Conservation (phyloP, 306 rosid species). For the Ziziphus jujuba region DNA sequence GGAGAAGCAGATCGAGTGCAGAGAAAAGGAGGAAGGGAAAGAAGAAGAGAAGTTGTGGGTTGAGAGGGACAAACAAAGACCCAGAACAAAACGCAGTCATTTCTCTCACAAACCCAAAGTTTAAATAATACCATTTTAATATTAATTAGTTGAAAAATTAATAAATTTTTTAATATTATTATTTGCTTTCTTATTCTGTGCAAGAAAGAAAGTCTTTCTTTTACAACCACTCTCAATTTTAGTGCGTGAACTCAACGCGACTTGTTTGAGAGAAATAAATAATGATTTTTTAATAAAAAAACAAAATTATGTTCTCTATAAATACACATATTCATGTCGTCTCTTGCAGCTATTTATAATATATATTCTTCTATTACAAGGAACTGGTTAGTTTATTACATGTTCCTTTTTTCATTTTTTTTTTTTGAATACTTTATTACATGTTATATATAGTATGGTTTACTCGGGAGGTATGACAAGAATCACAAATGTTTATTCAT, state of each 20-base stretch:
- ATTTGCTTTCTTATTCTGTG: conserved; percentile 34
- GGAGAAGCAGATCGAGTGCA: conserved; percentile 57
- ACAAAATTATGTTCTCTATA: neutral
- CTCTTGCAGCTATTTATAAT: neutral
- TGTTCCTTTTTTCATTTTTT: neutral
- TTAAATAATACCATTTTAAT: conserved; percentile 32
- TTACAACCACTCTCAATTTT: conserved; percentile 15
- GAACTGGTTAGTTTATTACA: too few relatives aligned
- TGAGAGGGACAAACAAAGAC: conserved; percentile 31
- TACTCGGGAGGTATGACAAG: too few relatives aligned
- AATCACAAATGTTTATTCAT: conserved; percentile 10
- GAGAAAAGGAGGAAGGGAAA: conserved; percentile 13
- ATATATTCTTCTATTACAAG: neutral
- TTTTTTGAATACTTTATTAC: neutral
- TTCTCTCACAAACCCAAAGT: conserved; percentile 46
- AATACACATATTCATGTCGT: neutral
- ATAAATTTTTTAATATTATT: conserved; percentile 21
- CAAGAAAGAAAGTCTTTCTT: neutral
- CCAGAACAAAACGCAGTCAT: conserved; percentile 62
- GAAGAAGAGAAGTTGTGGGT: conserved; percentile 12
- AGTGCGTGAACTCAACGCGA: conserved; percentile 52
- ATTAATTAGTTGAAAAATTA: conserved; percentile 39
- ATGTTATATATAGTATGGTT: neutral
- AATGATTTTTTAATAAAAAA: neutral
- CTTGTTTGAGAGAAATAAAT: neutral